Base-by-base conservation (phyloP, 192 early-diverging fungal genomes). In the Chytriomyces sp. region DNA sequence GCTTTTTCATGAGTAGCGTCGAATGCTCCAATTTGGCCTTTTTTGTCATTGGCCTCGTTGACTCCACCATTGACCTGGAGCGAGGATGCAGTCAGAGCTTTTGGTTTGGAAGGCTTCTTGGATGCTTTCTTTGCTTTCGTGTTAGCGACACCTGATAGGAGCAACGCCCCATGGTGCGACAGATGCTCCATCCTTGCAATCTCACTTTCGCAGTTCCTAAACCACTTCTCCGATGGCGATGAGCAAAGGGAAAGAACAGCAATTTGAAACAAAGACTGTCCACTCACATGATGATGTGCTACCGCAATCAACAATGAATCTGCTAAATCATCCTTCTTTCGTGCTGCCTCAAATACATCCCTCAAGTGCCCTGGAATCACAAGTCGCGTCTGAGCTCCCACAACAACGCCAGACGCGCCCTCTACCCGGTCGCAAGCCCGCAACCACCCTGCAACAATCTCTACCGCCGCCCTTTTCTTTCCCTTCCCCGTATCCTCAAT, bases 281-380 rank as follows among this genome's bases (percentile, higher is more conserved):
- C 30, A 37, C 33, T 61, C 25, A 64, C 62, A 33, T 73, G 41
- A 36, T 5, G 22, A 60, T 52, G 64, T 19, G 71, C 44, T 6
- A 64, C 8, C 3, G 32, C 71, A 5, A 64, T 59, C 33, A 73
- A 14, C 4, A 73, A 28, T 10, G 71, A 59, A 37, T 73, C 71
- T 19, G 59, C 58, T 52, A 54, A 33, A 39, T 73, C 71, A 53
- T 73, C 71, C 22, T 63, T 60, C 37, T 73, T 73, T 52, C 64
- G 62, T 49, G 5, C 14, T 8, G 44, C 17, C 31, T 22, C 10
- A 49, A 73, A 73, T 25, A 14, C 30, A 14, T 52, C 19, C 7
- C 10, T 30, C 14, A 68, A 34, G 6, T 53, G 8, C 12, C 55
- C 33, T 8, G 44, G 32, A 8, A 68, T 30, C 39, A 22, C 5